Evolutionary conservation across 768 basidiomycete species (phyloP), one percentile per base, ranked within the genome.

Genomic region (Suillus americanus): DNA sequence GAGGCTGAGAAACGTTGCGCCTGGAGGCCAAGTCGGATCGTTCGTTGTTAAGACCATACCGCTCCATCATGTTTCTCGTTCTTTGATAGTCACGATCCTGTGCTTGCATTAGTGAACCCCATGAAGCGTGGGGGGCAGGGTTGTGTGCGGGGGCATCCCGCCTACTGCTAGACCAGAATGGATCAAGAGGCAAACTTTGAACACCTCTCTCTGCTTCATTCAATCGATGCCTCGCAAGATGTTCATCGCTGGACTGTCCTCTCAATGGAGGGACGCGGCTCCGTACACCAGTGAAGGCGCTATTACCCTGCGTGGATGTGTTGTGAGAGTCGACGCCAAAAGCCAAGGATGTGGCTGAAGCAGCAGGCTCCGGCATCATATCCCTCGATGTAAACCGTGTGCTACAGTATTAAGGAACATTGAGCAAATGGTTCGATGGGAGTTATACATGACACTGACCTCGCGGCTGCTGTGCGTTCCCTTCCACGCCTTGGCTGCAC

Each of bases 401-500:
- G 10, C 57, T 59, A 13, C 20, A 59, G 28, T 20, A 28, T 40
- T 20, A 28, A 30, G 5, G 38, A 41, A 41, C 25, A 40, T 41
- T 59, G 10, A 57, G 23, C 23, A 38, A 41, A 30, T 41, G 25
- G 18, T 41, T 41, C 25, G 20, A 59, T n/a, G 40, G 18, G 14
- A 28, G 57, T 38, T 28, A 59, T 59, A 28, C 40, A 41, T 41
- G 41, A 30, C 25, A 41, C 57, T 12, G 40, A 59, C 57, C 57
- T 59, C 40, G 57, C 20, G 57, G 25, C 57, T 59, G 40, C 57
- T 59, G 57, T 59, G 28, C 28, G 40, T 40, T 59, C 57, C 28
- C 57, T 59, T 59, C 57, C 57, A 59, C 57, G 57, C 57, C 57
- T 41, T 8, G 57, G 40, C 57, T 59, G 40, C 20, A 59, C 57